phyloP scores from a whole-genome alignment of 1,139 yeast species.

The Geotrichum phurueaensis region DNA sequence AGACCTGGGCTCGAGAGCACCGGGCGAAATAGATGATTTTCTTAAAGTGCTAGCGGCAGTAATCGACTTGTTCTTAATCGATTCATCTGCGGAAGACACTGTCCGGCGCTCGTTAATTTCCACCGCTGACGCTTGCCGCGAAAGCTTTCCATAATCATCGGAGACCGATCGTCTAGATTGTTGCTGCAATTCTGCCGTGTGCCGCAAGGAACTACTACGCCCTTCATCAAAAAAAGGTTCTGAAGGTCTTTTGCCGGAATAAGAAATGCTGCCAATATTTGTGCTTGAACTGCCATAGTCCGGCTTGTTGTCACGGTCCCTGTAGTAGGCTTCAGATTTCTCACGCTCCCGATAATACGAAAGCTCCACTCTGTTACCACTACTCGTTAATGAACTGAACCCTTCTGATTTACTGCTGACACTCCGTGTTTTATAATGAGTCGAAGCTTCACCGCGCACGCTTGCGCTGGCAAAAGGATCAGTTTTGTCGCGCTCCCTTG shows the following conservation, averaged over 20 bases:
- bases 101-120: not conserved
- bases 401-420: not conserved
- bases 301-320: not conserved
- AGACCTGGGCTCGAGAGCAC: not conserved
- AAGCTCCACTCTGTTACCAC: not conserved
- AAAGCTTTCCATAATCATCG: not conserved
- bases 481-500: not conserved
- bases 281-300: not conserved
- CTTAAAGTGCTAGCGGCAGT: not conserved
- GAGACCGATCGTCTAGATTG: not conserved
- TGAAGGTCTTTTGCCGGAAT: not conserved
- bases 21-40: not conserved
- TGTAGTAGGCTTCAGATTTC: not conserved
- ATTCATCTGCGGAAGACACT: not conserved
- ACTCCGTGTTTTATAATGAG: not conserved
- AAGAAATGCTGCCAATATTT: not conserved
- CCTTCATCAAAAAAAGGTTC: not conserved
- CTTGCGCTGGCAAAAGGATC: not conserved
- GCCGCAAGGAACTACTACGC: not conserved
- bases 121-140: not conserved
- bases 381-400: not conserved
- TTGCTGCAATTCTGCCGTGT: not conserved
- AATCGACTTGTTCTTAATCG: not conserved
- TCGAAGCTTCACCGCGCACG: not conserved
- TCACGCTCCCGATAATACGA: not conserved